Conservation (phyloP, 345 rosid genomes). For the Murraya koenigii region DNA sequence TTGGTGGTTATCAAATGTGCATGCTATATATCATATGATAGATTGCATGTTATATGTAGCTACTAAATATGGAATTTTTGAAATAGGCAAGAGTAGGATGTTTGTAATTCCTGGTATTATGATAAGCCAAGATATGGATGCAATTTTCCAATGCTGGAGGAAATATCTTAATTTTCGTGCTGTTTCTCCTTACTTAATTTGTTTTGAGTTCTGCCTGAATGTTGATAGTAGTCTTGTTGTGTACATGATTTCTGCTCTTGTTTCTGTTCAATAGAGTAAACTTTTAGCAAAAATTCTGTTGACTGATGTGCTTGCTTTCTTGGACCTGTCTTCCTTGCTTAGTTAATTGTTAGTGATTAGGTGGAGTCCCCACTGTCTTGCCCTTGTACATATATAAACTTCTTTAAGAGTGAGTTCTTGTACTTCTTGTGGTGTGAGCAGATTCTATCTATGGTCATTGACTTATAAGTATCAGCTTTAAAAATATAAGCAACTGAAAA, state of each 20-base stretch:
- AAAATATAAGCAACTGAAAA: too few relatives aligned
- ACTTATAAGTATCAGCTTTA: too few relatives aligned
- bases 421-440: neutral
- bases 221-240: neutral
- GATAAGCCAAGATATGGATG: neutral
- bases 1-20: neutral
- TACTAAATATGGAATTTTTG: neutral
- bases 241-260: neutral
- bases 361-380: neutral
- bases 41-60: neutral
- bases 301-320: neutral
- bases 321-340: neutral
- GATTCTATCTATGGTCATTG: neutral
- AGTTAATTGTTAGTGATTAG: neutral
- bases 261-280: neutral
- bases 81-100: neutral
- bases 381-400: neutral
- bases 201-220: neutral
- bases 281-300: neutral
- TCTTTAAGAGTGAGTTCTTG: neutral
- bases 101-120: neutral
- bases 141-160: neutral
- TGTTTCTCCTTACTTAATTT: neutral
- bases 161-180: neutral
- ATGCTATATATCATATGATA: neutral